A percentile compares a stretch with the other conserved stretches of the same genome.
These are phyloP conservation scores for Penicillium cataractarum DNA, from an alignment of 495 filamentous ascomycete genomes.

Conservation along the genomic window DNA sequence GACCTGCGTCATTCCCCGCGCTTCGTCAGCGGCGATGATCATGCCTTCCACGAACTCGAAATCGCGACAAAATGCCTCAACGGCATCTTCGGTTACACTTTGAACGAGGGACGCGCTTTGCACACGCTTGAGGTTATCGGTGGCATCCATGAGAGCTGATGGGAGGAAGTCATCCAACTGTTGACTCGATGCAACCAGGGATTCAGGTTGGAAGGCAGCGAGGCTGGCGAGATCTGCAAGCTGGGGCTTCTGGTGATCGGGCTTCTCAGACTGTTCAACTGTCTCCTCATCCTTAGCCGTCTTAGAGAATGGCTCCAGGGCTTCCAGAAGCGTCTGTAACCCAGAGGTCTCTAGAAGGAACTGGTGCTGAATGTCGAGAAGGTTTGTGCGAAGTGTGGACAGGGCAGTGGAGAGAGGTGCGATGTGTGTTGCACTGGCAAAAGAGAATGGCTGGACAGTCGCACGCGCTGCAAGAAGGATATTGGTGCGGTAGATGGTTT, in stretches of 20 bases:
- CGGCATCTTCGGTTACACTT: constrained; percentile 80
- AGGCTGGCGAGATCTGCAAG: constrained; percentile 57
- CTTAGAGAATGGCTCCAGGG: constrained; percentile 55
- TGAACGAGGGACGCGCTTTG: constrained; percentile 68
- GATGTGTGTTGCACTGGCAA: constrained; percentile 47
- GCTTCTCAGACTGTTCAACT: constrained; percentile 24
- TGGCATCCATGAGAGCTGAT: constrained; percentile 88
- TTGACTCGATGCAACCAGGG: constrained; percentile 68
- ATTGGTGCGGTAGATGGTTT: constrained; percentile 81
- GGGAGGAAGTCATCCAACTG: constrained; percentile 89
- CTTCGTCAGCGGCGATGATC: constrained; percentile 63
- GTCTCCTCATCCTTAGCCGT: constrained; percentile 20
- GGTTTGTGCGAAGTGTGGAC: constrained; percentile 43
- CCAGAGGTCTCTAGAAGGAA: constrained; percentile 78
- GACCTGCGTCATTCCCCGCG: constrained; percentile 39
- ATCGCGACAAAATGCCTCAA: constrained; percentile 83
- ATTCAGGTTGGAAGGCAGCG: constrained; percentile 62
- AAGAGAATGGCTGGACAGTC: constrained; percentile 44
- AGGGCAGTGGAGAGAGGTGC: constrained; percentile 39
- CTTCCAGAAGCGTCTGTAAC: constrained; percentile 67
- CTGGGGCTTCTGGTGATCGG: constrained; percentile 44
- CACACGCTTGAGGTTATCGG: constrained; percentile 74
- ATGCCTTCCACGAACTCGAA: constrained; percentile 86
- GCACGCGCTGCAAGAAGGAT: constrained; percentile 63
- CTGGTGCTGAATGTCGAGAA: constrained; percentile 49